phyloP scores from a whole-genome alignment of 768 basidiomycete species.

The Galerina sulciceps region DNA sequence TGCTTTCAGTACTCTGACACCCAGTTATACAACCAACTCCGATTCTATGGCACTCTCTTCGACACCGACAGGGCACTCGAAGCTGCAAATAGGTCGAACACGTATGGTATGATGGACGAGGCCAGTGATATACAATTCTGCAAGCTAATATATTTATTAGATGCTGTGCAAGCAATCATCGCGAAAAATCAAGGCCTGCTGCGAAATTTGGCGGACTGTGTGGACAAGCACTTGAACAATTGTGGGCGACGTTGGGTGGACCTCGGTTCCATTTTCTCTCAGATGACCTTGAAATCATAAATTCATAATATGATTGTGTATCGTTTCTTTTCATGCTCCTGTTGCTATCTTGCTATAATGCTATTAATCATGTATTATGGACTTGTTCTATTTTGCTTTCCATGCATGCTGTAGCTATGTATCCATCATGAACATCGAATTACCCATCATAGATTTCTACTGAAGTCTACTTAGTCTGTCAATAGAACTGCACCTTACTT shows the following conservation, averaged over 20 bases:
- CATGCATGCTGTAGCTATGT: no score
- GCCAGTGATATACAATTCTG: neutral
- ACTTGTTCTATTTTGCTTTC: no score
- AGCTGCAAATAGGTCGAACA: slow-evolving; percentile 46
- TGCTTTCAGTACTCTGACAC: slow-evolving; percentile 75
- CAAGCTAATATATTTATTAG: neutral
- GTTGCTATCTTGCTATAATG: no score
- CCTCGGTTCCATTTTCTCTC: slow-evolving; percentile 78
- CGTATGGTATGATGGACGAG: slow-evolving; percentile 40
- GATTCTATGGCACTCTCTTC: slow-evolving; percentile 83
- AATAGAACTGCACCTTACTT: no score
- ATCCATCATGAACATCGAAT: no score
- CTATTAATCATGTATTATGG: no score
- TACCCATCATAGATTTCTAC: no score
- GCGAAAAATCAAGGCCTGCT: slow-evolving; percentile 57
- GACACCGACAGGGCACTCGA: slow-evolving; percentile 67
- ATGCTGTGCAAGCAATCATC: slow-evolving; percentile 39
- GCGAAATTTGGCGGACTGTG: slow-evolving; percentile 53
- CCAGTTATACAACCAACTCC: slow-evolving; percentile 86
- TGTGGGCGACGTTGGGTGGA: slow-evolving; percentile 93
- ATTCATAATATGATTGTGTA: neutral
- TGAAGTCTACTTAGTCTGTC: no score
- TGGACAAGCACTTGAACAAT: slow-evolving; percentile 82
- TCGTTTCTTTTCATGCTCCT: neutral
- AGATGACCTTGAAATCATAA: slow-evolving; percentile 61